Evolutionary conservation across 2,329 filamentous ascomycete genomes (phyloP), one percentile per base, ranked within the genome.

Genomic region (Colletotrichum falcatum): DNA sequence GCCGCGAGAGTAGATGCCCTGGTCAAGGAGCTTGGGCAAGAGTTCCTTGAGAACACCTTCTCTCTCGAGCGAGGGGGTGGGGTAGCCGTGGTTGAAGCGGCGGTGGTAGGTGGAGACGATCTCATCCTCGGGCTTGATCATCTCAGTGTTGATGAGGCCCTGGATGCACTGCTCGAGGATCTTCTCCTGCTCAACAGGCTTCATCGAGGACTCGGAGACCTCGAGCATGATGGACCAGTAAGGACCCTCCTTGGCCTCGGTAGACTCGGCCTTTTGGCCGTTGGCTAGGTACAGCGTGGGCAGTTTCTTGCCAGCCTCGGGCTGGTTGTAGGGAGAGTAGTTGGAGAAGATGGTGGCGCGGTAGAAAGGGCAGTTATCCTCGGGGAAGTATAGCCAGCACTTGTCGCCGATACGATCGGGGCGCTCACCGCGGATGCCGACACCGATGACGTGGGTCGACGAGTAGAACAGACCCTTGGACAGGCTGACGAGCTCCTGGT

Each of bases 211-310:
- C 84, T 99, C 94, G 39, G 96, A 98, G 72, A 99, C 92, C 84
- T 99, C 96, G 76, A 99, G 86, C 96, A 99, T 99, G 87, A 99
- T 97, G 74, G 95, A 98, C 96, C 96, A 99, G 90, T 99, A 99
- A 51, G 96, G 96, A 42, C 96, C 96, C 78, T 92, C 89, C 86
- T 96, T 89, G 71, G 94, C 84, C 78, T 93, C 90, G 61, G 86
- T 87, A 76, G 89, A 93, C 72, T 86, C 83, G 68, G 94, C 89
- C 85, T 94, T 94, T 83, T 90, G 92, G 81, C 96, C 96, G 77
- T 98, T 88, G 68, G 92, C 96, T 51, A 95, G 88, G 81, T 95
- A 92, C 76, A 94, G 85, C 28, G 96, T 98, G 48, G 94, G 90
- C 66, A 99, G 90, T 88, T 97, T 96, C 79, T 88, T 91, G 68